Evolutionary conservation across 345 rosid genomes (phyloP).

Genomic region (Hirschfeldia incana): DNA sequence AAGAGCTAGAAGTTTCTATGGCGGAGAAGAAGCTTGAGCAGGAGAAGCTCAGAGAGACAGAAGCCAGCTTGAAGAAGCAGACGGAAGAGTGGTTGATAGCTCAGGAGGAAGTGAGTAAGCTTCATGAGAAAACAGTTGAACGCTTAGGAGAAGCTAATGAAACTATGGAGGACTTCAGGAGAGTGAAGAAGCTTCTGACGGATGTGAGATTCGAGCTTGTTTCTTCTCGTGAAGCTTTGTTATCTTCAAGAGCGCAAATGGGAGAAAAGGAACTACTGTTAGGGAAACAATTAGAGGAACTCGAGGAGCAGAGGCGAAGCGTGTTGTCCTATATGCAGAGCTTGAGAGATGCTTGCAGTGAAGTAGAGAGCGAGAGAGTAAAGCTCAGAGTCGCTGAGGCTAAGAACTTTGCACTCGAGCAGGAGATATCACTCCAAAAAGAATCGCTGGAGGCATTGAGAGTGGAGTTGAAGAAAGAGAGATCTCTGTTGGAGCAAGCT

Average conservation of each 20-base stretch:
- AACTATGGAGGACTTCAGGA: conserved; percentile 58
- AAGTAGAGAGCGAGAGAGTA: conserved; percentile 70
- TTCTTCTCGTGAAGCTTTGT: conserved; percentile 68
- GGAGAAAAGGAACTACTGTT: conserved; percentile 59
- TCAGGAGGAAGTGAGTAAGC: conserved; percentile 59
- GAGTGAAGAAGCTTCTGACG: conserved; percentile 68
- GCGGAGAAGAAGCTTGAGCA: conserved; percentile 51
- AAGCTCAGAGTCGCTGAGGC: conserved; percentile 70
- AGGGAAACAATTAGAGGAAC: conserved; percentile 51
- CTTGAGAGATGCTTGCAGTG: conserved; percentile 65
- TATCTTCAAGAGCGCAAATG: conserved; percentile 61
- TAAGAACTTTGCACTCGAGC: conserved; percentile 63
- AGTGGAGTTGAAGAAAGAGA: conserved; percentile 57
- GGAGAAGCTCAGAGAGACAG: conserved; percentile 62
- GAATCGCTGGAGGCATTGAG: conserved; percentile 52
- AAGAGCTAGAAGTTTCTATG: conserved; percentile 56
- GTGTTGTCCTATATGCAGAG: conserved; percentile 57
- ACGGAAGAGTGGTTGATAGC: conserved; percentile 71
- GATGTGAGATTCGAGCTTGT: conserved; percentile 74
- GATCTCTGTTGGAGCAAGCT: conserved; percentile 56
- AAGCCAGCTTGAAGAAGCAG: conserved; percentile 63
- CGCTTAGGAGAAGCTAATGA: conserved; percentile 51
- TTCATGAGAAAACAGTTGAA: conserved; percentile 48
- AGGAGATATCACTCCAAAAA: conserved; percentile 51
- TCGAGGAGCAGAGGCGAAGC: conserved; percentile 66